Evolutionary conservation across 1,284 basidiomycete genomes (phyloP), one percentile per base, ranked within the genome.

Genomic region (Ustilago xerochloae): DNA sequence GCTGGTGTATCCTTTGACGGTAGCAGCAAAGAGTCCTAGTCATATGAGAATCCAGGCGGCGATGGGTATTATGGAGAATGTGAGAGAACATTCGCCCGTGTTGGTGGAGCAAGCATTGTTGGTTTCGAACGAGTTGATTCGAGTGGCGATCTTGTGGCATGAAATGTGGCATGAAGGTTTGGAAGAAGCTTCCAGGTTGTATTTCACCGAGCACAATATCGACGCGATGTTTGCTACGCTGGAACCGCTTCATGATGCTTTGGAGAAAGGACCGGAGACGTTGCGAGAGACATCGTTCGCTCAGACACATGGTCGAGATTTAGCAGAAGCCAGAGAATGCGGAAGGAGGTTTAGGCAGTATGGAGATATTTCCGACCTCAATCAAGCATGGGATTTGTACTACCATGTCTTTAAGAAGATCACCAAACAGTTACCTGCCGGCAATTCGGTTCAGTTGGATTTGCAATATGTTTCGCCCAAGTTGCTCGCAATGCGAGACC

Each of bases 361-460:
- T 81, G 92, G 93, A 36, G 95, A 99, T 53, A 81, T 83, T 83
- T 89, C 90, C 61, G 94, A 99, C 82, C 87, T 99, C 59, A 97
- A 98, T 83, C 94, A 93, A 84, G 97, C 97, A n/a, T 99, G 97
- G 97, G 97, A 99, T 81, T 93, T 99, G 29, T 99, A 99, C 86
- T 99, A 97, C 82, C 90, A 91, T 52, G 87, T 97, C 30, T 99
- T 99, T 88, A 93, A 94, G 86, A 94, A 94, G 84, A 92, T 99
- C 63, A 92, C 97, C 83, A 97, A 97, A 86, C 94, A 95, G 81
- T 86, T 99, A 56, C 93, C 94, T 29, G 89, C 92, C 59, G 88
- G 97, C 43, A 94, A 92, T 30, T 92, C 93, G 6, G 82, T 82
- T 45, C 80, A 82, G 70, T 88, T 99, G 54, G 97, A 99, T 84